Evolutionary conservation across 2,329 filamentous ascomycete species (phyloP).

Genomic region (Arthroderma sp.): DNA sequence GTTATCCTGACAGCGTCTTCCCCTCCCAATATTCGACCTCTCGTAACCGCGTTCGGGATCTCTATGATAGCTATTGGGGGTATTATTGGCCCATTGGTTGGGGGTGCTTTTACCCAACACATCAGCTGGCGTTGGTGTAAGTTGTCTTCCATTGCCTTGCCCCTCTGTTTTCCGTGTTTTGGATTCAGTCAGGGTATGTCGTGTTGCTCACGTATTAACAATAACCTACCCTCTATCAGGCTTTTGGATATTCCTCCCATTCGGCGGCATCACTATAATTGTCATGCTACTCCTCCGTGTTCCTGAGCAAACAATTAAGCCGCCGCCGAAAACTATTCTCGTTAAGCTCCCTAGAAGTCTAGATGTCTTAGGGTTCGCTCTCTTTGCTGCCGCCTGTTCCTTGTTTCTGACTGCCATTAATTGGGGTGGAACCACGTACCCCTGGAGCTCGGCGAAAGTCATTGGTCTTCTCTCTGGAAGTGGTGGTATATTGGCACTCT

Average conservation of each 20-base stretch:
- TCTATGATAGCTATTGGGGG: neutral
- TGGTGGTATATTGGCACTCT: constrained; percentile 21
- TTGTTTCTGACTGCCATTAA: constrained; percentile 32
- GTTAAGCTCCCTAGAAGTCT: constrained; percentile 22
- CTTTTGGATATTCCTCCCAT: constrained; percentile 31
- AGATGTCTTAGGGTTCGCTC: constrained; percentile 27
- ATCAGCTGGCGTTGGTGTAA: constrained; percentile 33
- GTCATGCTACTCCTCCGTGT: constrained; percentile 21
- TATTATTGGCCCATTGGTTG: constrained; percentile 30
- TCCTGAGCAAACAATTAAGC: constrained; percentile 19
- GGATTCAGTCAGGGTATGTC: neutral
- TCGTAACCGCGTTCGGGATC: constrained; percentile 31
- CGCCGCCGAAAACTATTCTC: constrained; percentile 15
- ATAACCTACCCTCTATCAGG: constrained; percentile 9
- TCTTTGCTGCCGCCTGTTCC: constrained; percentile 25
- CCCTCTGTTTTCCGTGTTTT: neutral
- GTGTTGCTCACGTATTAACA: neutral
- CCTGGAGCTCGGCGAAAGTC: constrained; percentile 25
- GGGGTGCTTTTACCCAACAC: constrained; percentile 32
- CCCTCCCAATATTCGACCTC: constrained; percentile 24
- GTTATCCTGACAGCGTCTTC: constrained; percentile 37
- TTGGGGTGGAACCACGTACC: constrained; percentile 24
- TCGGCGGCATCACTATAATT: constrained; percentile 21
- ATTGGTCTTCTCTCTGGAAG: constrained; percentile 27
- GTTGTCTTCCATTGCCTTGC: no score